Evolutionary conservation across 345 rosid genomes (phyloP).

Genomic region (Pelargonium nanum): DNA sequence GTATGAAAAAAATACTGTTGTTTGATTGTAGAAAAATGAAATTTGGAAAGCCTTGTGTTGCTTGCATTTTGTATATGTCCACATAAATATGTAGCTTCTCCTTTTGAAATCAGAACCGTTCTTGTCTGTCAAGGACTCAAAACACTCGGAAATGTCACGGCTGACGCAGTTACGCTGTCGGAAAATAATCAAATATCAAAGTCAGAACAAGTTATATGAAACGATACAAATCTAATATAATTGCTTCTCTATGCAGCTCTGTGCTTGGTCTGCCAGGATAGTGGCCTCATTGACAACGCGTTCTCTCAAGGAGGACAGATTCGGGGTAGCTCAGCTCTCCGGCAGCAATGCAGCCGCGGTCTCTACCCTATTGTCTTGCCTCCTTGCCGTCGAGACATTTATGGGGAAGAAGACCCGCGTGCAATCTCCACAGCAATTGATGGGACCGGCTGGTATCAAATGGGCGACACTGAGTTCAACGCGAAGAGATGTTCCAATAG

Average conservation of each 20-base stretch:
- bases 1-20: slow-evolving; percentile 21
- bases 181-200: not conserved
- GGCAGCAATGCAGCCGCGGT: slow-evolving; percentile 67
- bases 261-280: slow-evolving; percentile 74
- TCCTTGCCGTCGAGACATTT: slow-evolving; percentile 69
- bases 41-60: not conserved
- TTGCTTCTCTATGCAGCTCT: slow-evolving; percentile 32
- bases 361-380: slow-evolving; percentile 64
- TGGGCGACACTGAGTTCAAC: slow-evolving; percentile 53
- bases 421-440: slow-evolving; percentile 50
- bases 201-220: slow-evolving; percentile 2
- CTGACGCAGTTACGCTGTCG: not conserved
- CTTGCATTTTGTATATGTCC: not conserved
- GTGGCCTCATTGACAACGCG: slow-evolving; percentile 55
- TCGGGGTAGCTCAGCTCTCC: slow-evolving; percentile 87
- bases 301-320: slow-evolving; percentile 74
- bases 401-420: slow-evolving; percentile 75
- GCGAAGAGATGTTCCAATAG: slow-evolving; percentile 38
- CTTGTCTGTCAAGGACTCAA: not conserved
- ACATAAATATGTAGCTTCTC: not conserved
- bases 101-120: too few relatives aligned
- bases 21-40: not conserved
- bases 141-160: too few relatives aligned
- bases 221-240: slow-evolving; percentile 4
- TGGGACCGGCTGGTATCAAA: slow-evolving; percentile 62